Percentiles rank a stretch among this genome's conserved stretches.
These are phyloP conservation scores for Citeromyces hawaiiensis DNA, from an alignment of 1,139 yeast genomes.

Conservation along the genomic window DNA sequence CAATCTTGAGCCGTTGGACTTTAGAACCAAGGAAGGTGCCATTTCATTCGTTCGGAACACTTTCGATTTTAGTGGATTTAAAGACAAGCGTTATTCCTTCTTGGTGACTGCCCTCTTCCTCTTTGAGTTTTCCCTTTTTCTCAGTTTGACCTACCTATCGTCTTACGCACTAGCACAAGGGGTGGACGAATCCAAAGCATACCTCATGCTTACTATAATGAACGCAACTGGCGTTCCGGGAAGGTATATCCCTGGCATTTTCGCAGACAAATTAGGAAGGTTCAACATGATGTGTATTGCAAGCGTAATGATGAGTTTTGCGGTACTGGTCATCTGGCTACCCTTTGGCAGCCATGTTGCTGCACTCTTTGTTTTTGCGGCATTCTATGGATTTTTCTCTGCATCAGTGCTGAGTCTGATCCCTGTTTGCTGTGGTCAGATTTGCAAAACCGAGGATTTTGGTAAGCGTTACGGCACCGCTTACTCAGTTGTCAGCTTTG, in stretches of 20 bases:
- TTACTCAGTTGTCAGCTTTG: conserved; percentile 23
- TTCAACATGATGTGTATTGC: conserved; percentile 40
- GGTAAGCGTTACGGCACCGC: conserved; percentile 30
- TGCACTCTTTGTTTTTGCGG: conserved; percentile 32
- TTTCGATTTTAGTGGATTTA: conserved; percentile 19
- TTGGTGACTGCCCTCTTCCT: conserved; percentile 28
- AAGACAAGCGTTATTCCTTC: conserved; percentile 24
- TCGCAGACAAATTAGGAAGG: conserved; percentile 41
- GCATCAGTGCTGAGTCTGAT: conserved; percentile 30
- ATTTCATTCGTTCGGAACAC: conserved; percentile 9
- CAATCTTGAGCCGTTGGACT: not conserved
- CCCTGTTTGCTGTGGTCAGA: conserved; percentile 33
- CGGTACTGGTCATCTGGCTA: conserved; percentile 31
- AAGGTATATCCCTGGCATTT: conserved; percentile 36
- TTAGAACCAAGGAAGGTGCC: not conserved
- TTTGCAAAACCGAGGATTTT: conserved; percentile 29
- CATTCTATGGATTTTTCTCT: conserved; percentile 34
- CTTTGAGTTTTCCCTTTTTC: conserved; percentile 39
- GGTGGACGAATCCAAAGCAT: conserved; percentile 31
- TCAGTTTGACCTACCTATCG: conserved; percentile 36
- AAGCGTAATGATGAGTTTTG: conserved; percentile 25
- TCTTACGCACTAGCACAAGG: conserved; percentile 41
- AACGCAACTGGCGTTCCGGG: conserved; percentile 48
- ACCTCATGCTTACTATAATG: conserved; percentile 34
- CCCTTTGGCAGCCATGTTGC: conserved; percentile 25